Base-by-base conservation (phyloP, 352 stramenopile genomes). In the Pythium sukuiense region DNA sequence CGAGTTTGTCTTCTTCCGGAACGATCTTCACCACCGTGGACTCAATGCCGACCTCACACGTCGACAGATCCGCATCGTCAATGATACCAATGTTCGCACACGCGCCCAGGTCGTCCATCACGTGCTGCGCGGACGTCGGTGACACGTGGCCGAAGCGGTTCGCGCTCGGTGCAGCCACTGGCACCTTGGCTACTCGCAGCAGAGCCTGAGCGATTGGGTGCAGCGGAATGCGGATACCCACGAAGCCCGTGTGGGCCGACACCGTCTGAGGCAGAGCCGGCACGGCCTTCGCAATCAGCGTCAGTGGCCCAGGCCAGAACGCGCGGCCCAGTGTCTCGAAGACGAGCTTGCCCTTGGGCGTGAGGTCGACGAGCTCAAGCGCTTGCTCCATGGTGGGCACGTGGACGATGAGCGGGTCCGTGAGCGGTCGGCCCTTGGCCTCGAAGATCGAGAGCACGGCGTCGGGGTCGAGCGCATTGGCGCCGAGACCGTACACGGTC, bases 131-230 rank as follows among this genome's bases (percentile, higher is more conserved):
- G 8, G 80, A 84, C 9, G 98, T 99, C 5, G 98, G 97, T 37
- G 91, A 98, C 39, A 99, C 97, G 68, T 99, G 97, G 13, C 97
- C 97, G 76, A 99, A 99, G 59, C 97, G 90, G 72, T 99, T 99
- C 11, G 98, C 98, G 74, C 90, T 98, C 1, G 98, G 98, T 27
- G 97, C 98, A 6, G 97, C 97, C 20, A 99, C 95, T 0, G 98
- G 98, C 33, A 99, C 86, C 27, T 89, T 68, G 5, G 94, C 91
- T 35, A 77, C 82, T 27, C 76, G 74, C 30, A 99, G 85, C 41
- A 99, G 73, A 46, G 80, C 75, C 61, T 91, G 81, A 0, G 97
- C 97, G 16, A 99, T 76, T 0, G 90, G 77, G 73, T 99, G 97
- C 26, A 87, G 83, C 0, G 98, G 98, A 55, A 87, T 97, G 30